Conservation (phyloP, 179 eudicot genomes). For the Silene noctiflora region DNA sequence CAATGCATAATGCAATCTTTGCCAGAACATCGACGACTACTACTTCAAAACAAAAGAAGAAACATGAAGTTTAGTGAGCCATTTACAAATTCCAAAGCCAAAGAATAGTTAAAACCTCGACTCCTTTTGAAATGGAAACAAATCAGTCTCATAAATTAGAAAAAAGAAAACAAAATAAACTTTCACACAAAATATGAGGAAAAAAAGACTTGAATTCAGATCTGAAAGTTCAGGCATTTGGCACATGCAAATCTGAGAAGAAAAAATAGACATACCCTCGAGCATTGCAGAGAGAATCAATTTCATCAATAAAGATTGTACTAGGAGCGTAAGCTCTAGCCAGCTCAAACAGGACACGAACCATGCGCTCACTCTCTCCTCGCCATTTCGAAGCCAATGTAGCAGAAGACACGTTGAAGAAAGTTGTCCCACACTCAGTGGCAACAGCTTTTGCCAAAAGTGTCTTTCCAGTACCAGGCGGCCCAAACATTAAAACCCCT, state of each 20-base stretch:
- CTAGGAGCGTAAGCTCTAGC: constrained; percentile 97
- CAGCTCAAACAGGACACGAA: constrained; percentile 84
- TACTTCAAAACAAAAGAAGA: not conserved
- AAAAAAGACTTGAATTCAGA: not conserved
- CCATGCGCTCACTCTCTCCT: constrained; percentile 98
- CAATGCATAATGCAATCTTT: not conserved
- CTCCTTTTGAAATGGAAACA: not conserved
- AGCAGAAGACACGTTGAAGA: constrained; percentile 94
- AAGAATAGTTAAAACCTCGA: no score
- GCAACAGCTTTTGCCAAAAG: constrained; percentile 99
- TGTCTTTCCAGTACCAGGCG: constrained; percentile 99
- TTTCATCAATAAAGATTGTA: constrained; percentile 95
- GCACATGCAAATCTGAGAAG: constrained; percentile 5
- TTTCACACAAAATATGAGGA: not conserved
- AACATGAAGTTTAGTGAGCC: not conserved
- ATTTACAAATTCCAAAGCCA: not conserved
- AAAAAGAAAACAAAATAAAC: not conserved
- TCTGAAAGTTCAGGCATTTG: not conserved
- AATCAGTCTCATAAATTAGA: not conserved
- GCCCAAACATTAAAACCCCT: constrained; percentile 98
- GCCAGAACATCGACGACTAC: not conserved
- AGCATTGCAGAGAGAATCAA: constrained; percentile 96
- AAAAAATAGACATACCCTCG: constrained; percentile 61
- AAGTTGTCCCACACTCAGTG: constrained; percentile 95
- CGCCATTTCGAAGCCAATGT: constrained; percentile 98